Conservation (phyloP, 2,329 filamentous ascomycete species). For the Colletotrichum lentis region DNA sequence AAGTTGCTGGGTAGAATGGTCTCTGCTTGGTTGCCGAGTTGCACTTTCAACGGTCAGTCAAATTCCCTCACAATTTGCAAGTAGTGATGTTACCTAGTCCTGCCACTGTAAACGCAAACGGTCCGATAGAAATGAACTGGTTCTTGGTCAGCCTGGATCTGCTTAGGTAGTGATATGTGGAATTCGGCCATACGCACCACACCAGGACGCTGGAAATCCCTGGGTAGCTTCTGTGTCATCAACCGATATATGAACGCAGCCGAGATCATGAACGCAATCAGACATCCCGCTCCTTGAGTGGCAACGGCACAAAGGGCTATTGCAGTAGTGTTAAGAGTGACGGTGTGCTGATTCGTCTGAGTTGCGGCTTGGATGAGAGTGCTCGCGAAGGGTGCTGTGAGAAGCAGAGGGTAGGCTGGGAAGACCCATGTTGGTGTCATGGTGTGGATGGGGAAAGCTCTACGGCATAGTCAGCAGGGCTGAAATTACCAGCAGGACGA, state of each 20-base stretch:
- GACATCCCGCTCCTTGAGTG: conserved; percentile 63
- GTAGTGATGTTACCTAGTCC: conserved; percentile 50
- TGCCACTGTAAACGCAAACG: conserved; percentile 67
- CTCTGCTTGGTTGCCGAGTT: conserved; percentile 55
- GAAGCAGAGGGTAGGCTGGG: conserved; percentile 81
- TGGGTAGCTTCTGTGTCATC: conserved; percentile 86
- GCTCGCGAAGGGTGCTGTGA: conserved; percentile 77
- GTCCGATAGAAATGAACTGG: conserved; percentile 81
- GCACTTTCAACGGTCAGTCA: conserved; percentile 44
- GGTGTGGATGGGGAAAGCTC: conserved; percentile 71
- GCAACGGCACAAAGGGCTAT: conserved; percentile 60
- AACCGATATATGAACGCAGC: conserved; percentile 84
- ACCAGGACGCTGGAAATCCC: conserved; percentile 77
- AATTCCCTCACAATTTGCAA: not conserved
- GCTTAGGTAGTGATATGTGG: not conserved
- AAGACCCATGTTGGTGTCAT: conserved; percentile 94
- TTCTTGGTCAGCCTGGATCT: not conserved
- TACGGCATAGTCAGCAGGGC: conserved; percentile 40
- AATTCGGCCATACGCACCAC: conserved; percentile 58
- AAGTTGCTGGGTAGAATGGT: conserved; percentile 55
- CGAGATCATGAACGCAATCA: conserved; percentile 78
- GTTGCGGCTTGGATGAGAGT: conserved; percentile 58
- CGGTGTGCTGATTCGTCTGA: conserved; percentile 39
- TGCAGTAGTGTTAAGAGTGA: conserved; percentile 52
- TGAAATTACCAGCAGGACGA: not conserved